Conservation (phyloP, 257 asterid species). For the Apocynum venetum region DNA sequence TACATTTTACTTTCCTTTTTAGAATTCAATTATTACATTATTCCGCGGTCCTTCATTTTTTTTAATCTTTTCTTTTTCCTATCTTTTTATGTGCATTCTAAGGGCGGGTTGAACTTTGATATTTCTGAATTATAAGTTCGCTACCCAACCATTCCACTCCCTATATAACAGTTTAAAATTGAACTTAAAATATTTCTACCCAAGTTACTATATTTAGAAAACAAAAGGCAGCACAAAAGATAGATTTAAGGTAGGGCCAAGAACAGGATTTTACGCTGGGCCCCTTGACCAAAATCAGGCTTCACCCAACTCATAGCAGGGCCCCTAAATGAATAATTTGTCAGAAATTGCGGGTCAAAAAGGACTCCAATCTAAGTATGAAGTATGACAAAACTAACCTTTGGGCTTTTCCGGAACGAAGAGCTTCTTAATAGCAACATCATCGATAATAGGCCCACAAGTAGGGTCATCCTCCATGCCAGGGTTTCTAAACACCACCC, state of each 20-base stretch:
- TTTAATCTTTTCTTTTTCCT: too few relatives aligned
- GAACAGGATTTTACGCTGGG: neutral
- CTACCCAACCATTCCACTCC: too few relatives aligned
- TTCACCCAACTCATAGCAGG: too few relatives aligned
- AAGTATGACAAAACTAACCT: conserved; percentile 40
- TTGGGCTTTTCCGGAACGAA: conserved; percentile 67
- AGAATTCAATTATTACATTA: too few relatives aligned
- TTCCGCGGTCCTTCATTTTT: too few relatives aligned
- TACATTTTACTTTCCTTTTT: too few relatives aligned
- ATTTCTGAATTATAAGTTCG: too few relatives aligned
- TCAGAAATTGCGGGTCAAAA: neutral
- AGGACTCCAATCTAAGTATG: neutral
- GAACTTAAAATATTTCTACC: too few relatives aligned
- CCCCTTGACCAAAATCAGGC: too few relatives aligned
- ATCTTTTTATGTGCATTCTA: too few relatives aligned
- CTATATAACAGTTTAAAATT: too few relatives aligned
- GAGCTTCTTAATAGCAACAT: conserved; percentile 84
- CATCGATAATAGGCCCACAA: conserved; percentile 95
- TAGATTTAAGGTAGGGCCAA: neutral
- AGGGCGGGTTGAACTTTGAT: too few relatives aligned
- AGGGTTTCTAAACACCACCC: conserved; percentile 64
- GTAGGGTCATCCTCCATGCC: conserved; percentile 99
- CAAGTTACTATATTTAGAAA: neutral
- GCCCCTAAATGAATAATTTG: neutral
- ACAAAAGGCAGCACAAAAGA: neutral